phyloP scores from a whole-genome alignment of 116 monocot genomes.

The Thalassia testudinum region DNA sequence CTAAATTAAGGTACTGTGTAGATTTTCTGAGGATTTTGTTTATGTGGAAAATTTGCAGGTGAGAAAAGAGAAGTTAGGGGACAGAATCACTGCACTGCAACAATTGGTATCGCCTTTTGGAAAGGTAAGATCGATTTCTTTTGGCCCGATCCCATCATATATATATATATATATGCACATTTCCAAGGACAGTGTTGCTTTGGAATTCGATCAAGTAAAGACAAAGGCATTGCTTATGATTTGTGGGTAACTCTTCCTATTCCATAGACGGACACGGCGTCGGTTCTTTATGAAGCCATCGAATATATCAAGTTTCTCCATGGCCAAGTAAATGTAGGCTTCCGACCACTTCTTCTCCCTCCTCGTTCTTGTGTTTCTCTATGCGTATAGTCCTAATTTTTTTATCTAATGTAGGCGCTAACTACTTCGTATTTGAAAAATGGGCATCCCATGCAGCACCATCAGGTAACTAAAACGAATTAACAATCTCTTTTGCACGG shows the following conservation, averaged over 20 bases:
- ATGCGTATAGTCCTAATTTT: no score
- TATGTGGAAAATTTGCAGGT: conserved; percentile 30
- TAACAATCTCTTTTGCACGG: not conserved
- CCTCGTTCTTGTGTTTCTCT: not conserved
- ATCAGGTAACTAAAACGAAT: conserved; percentile 14
- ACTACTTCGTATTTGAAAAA: conserved; percentile 69
- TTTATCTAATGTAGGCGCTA: conserved; percentile 23
- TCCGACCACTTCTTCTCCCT: not conserved
- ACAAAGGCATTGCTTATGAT: not conserved
- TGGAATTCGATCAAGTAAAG: not conserved
- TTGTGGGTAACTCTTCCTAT: not conserved
- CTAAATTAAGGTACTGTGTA: not conserved
- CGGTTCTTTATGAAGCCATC: conserved; percentile 80
- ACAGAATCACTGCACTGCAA: conserved; percentile 88
- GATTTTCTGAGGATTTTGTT: not conserved
- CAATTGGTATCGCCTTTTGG: conserved; percentile 97
- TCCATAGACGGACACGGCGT: conserved; percentile 79
- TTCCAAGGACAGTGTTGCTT: not conserved
- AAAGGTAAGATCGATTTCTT: conserved; percentile 32
- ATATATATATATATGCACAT: not conserved
- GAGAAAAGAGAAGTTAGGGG: conserved; percentile 80
- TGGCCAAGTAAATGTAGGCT: conserved; percentile 59
- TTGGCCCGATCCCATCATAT: not conserved
- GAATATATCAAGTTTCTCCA: conserved; percentile 89
- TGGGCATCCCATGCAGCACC: conserved; percentile 34